These are phyloP conservation scores for Naganishia vaughanmartiniae DNA, from an alignment of 768 basidiomycete genomes.

Conservation along the genomic window DNA sequence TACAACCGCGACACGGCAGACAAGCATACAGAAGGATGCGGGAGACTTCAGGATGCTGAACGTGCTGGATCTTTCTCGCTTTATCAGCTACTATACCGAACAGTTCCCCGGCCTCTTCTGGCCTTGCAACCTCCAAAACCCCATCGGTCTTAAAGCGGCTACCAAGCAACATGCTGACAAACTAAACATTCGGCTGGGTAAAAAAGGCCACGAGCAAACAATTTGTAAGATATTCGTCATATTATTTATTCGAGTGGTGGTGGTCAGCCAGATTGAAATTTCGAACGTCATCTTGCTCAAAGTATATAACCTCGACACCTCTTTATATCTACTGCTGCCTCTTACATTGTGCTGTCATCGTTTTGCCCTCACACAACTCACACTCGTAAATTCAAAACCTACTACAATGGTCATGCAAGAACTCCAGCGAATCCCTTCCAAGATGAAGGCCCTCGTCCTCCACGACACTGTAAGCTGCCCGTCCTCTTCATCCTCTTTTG, in stretches of 20 bases:
- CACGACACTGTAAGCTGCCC: constrained; percentile 10
- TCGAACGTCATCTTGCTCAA: background rate
- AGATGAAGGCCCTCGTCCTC: constrained; percentile 18
- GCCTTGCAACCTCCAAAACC: too few relatives aligned
- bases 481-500: too few relatives aligned
- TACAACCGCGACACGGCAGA: too few relatives aligned
- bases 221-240: background rate
- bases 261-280: background rate
- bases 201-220: background rate
- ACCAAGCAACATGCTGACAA: background rate
- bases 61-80: background rate
- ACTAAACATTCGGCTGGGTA: background rate
- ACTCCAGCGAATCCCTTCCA: background rate
- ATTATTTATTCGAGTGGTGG: background rate
- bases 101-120: too few relatives aligned
- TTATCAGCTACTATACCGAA: too few relatives aligned
- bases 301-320: background rate
- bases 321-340: background rate
- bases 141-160: background rate
- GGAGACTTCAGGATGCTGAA: background rate
- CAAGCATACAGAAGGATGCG: too few relatives aligned
- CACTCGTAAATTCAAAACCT: background rate
- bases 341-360: too few relatives aligned
- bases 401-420: background rate
- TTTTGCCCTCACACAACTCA: background rate